These are phyloP conservation scores for Sesbania bispinosa DNA, from an alignment of 306 rosid genomes.

Conservation along the genomic window DNA sequence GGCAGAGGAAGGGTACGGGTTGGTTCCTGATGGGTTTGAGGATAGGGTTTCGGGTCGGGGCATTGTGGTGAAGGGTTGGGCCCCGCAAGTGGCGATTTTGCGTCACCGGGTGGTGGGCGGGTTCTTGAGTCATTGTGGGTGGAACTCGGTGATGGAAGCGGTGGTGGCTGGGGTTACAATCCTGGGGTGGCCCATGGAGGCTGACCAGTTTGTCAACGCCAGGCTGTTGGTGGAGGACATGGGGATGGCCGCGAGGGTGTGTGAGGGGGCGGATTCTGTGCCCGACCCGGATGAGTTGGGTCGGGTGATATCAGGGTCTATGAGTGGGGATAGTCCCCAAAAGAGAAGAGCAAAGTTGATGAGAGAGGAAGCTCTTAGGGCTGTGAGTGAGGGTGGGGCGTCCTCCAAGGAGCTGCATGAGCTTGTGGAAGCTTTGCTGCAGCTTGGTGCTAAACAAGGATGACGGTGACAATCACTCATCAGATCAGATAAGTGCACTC, in stretches of 20 bases:
- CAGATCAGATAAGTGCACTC: no score
- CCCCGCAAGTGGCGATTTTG: slow-evolving; percentile 18
- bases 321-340: slow-evolving; percentile 21
- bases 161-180: slow-evolving; percentile 42
- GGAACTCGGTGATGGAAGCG: slow-evolving; percentile 55
- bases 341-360: slow-evolving; percentile 31
- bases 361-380: slow-evolving; percentile 36
- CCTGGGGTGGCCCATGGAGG: slow-evolving; percentile 86
- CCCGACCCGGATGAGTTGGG: slow-evolving; percentile 51
- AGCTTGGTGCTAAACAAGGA: slow-evolving; percentile 7
- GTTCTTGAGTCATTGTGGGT: slow-evolving; percentile 38
- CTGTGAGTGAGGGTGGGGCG: slow-evolving; percentile 36
- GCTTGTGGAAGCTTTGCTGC: slow-evolving; percentile 32
- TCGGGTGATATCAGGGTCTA: background rate
- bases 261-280: slow-evolving; percentile 48
- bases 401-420: slow-evolving; percentile 39
- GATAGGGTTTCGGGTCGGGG: slow-evolving; percentile 51
- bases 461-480: no score
- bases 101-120: slow-evolving; percentile 35
- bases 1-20: slow-evolving; percentile 23
- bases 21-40: slow-evolving; percentile 48
- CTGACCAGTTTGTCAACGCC: slow-evolving; percentile 62
- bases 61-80: slow-evolving; percentile 36
- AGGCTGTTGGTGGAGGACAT: slow-evolving; percentile 50
- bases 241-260: slow-evolving; percentile 43